A percentile compares a stretch with the other conserved stretches of the same genome.
Conservation (phyloP, 768 basidiomycete genomes). For the Suillus hirtellus region DNA sequence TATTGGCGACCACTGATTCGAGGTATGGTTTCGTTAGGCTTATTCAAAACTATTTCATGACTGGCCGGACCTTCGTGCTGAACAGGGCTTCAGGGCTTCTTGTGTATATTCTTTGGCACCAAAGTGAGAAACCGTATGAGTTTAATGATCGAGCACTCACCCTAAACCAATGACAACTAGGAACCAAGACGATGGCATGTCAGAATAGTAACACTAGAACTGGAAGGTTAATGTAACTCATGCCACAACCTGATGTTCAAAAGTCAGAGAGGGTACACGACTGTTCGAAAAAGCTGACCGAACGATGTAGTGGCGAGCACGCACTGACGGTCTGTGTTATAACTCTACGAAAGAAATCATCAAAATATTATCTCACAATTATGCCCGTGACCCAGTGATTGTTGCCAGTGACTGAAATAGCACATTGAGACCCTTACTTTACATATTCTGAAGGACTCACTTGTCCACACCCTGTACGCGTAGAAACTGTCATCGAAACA, state of each 20-base stretch:
- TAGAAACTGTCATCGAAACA: slow-evolving; percentile 22
- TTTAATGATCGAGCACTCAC: neutral
- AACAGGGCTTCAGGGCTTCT: slow-evolving; percentile 11
- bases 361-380: neutral
- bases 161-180: slow-evolving; percentile 6
- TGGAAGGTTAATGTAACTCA: slow-evolving; percentile 12
- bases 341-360: neutral
- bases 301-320: slow-evolving; percentile 9
- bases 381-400: slow-evolving; percentile 18
- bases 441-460: slow-evolving; percentile 12
- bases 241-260: slow-evolving; percentile 15
- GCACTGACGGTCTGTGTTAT: slow-evolving; percentile 4
- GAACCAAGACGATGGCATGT: neutral
- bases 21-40: neutral
- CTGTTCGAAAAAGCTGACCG: slow-evolving; percentile 17
- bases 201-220: neutral
- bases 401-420: slow-evolving; percentile 18
- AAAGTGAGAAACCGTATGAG: neutral
- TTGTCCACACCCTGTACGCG: slow-evolving; percentile 29
- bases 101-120: slow-evolving; percentile 11
- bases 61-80: slow-evolving; percentile 12
- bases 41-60: neutral
- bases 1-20: slow-evolving; percentile 12
- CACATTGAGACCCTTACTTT: neutral
- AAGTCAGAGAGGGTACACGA: neutral